Conservation (phyloP, 1,284 basidiomycete species). For the Amylostereum areolatum region DNA sequence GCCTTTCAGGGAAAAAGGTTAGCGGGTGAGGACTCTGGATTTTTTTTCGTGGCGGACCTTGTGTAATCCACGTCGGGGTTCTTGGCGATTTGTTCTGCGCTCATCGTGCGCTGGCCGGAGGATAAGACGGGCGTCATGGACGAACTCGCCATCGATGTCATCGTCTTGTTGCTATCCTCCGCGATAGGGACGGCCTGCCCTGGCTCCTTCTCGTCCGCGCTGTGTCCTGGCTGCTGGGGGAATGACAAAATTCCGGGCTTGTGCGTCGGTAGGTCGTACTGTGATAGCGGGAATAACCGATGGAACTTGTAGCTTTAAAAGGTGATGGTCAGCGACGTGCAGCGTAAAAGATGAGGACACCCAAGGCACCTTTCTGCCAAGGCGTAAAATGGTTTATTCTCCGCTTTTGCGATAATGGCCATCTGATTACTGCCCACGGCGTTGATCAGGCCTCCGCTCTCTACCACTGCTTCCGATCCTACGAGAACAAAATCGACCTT, state of each 20-base stretch:
- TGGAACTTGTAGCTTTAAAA: constrained; percentile 89
- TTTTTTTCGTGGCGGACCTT: constrained; percentile 39
- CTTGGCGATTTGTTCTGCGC: constrained; percentile 64
- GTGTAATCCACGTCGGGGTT: constrained; percentile 84
- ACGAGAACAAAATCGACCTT: constrained; percentile 89
- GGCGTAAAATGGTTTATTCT: constrained; percentile 95
- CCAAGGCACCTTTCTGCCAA: constrained; percentile 80
- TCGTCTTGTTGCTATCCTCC: constrained; percentile 6
- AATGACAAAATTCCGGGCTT: constrained; percentile 68
- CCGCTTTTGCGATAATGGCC: constrained; percentile 91
- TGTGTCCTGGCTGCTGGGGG: constrained; percentile 29
- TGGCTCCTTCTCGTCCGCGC: constrained; percentile 8
- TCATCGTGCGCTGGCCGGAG: constrained; percentile 41
- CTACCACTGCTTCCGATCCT: constrained; percentile 95
- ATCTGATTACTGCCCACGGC: constrained; percentile 95
- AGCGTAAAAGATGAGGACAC: constrained; percentile 11
- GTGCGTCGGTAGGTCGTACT: constrained; percentile 91
- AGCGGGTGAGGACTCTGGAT: neutral
- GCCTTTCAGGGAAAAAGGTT: constrained; percentile 35
- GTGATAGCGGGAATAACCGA: constrained; percentile 92
- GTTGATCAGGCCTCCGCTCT: constrained; percentile 86
- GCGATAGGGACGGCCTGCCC: constrained; percentile 9
- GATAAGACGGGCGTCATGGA: constrained; percentile 3
- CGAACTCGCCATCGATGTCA: constrained; percentile 6
- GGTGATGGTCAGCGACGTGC: neutral